Conservation (phyloP, 352 stramenopile species). For the Phytophthora multivora region DNA sequence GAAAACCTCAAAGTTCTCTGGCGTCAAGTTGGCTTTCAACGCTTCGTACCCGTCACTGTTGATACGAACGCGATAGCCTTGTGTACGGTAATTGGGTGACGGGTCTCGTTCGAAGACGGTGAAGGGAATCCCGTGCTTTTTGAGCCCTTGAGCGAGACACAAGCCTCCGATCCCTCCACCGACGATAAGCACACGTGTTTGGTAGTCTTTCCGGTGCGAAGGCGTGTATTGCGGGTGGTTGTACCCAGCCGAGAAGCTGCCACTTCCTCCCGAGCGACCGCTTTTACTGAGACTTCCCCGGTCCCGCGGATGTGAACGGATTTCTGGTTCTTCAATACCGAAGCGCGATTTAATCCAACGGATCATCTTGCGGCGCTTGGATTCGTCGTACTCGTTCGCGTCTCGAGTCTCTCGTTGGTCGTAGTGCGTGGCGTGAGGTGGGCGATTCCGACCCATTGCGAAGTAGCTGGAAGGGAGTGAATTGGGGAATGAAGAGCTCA, state of each 20-base stretch:
- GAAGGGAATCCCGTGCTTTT: constrained; percentile 65
- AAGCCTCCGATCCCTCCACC: constrained; percentile 62
- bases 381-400: constrained; percentile 40
- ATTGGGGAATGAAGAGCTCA: constrained; percentile 22
- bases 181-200: constrained; percentile 50
- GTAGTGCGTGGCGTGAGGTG: constrained; percentile 36
- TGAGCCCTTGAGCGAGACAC: constrained; percentile 64
- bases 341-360: constrained; percentile 68
- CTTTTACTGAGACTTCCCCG: constrained; percentile 28
- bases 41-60: constrained; percentile 64
- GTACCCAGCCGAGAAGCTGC: constrained; percentile 17
- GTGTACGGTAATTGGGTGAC: constrained; percentile 62
- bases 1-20: constrained; percentile 64
- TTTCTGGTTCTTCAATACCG: constrained; percentile 27
- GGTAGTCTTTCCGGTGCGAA: constrained; percentile 24
- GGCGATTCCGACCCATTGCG: constrained; percentile 26
- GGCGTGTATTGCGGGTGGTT: constrained; percentile 20
- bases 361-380: constrained; percentile 62
- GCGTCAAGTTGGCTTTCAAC: constrained; percentile 49
- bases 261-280: constrained; percentile 14
- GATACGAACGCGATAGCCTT: constrained; percentile 69
- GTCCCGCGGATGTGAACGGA: constrained; percentile 6
- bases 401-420: constrained; percentile 46
- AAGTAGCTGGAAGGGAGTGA: no score
- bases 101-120: constrained; percentile 72